Evolutionary conservation across 768 basidiomycete species (phyloP).

Genomic region (Dendrothele bispora): DNA sequence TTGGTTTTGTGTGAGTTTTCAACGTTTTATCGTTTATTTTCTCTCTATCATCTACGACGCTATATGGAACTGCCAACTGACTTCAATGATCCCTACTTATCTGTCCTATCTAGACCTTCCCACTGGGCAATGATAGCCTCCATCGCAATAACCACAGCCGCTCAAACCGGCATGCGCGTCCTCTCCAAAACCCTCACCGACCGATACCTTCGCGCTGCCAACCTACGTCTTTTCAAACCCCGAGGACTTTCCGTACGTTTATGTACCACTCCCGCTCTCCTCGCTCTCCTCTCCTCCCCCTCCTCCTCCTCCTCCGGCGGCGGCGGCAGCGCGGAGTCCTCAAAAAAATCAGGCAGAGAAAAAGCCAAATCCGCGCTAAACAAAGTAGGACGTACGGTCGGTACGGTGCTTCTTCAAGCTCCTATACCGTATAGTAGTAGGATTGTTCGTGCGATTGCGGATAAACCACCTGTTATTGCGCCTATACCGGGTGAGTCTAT

Average conservation of each 20-base stretch:
- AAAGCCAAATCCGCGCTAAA: conserved; percentile 11
- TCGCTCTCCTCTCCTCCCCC: conserved; percentile 12
- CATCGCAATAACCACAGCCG: conserved; percentile 13
- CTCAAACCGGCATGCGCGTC: conserved; percentile 17
- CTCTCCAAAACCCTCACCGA: conserved; percentile 25
- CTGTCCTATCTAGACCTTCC: conserved; percentile 13
- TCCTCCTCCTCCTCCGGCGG: neutral
- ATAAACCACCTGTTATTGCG: conserved; percentile 11
- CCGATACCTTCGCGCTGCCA: conserved; percentile 23
- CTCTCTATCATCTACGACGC: too few relatives aligned
- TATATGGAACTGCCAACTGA: neutral
- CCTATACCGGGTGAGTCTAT: conserved; percentile 1
- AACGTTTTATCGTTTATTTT: neutral
- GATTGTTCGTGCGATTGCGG: conserved; percentile 18
- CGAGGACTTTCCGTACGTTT: conserved; percentile 23
- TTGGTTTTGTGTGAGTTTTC: conserved; percentile 22
- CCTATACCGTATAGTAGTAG: conserved; percentile 12
- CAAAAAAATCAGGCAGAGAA: neutral
- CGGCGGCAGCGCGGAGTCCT: neutral
- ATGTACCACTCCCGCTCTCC: conserved; percentile 23
- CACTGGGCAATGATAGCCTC: conserved; percentile 24
- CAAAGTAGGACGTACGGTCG: conserved; percentile 16
- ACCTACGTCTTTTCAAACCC: conserved; percentile 20
- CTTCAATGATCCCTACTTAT: neutral
- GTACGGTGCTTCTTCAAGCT: conserved; percentile 12